Percentiles rank a stretch among this genome's conserved stretches.
These are phyloP conservation scores for Coniophora puteana DNA, from an alignment of 1,284 basidiomycete species.

Conservation along the genomic window DNA sequence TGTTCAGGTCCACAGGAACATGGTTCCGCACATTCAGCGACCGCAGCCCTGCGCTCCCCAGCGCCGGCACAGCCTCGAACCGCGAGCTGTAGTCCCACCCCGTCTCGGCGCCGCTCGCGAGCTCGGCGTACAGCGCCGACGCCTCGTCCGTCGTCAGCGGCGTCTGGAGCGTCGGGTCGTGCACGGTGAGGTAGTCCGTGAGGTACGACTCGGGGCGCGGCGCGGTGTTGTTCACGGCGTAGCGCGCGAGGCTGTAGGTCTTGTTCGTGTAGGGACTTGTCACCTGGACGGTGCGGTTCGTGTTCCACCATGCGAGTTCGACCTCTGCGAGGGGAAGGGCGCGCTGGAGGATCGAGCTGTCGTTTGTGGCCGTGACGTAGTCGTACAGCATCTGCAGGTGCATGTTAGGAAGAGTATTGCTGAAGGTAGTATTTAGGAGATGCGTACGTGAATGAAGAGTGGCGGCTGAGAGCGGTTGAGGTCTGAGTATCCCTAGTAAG, in stretches of 20 bases:
- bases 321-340: conserved; percentile 63
- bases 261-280: conserved; percentile 71
- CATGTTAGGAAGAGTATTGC: conserved; percentile 3
- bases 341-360: conserved; percentile 58
- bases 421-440: conserved; percentile 2
- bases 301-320: conserved; percentile 82
- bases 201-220: conserved; percentile 87
- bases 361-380: conserved; percentile 58
- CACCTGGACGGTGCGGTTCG: conserved; percentile 71
- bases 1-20: conserved; percentile 80
- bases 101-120: conserved; percentile 85
- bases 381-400: conserved; percentile 57
- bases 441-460: conserved; percentile 74
- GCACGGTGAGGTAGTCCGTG: conserved; percentile 73
- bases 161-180: conserved; percentile 52
- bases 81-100: conserved; percentile 59
- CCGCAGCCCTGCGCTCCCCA: conserved; percentile 55
- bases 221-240: conserved; percentile 77
- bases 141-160: conserved; percentile 59
- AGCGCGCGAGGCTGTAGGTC: conserved; percentile 67
- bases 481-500: conserved; percentile 40
- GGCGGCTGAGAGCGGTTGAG: conserved; percentile 90
- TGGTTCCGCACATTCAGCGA: conserved; percentile 69
- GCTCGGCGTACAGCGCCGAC: conserved; percentile 78
- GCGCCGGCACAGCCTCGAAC: conserved; percentile 40